Conservation (phyloP, 805 yeast species). For the Kodamaea hsintzibuensis region DNA sequence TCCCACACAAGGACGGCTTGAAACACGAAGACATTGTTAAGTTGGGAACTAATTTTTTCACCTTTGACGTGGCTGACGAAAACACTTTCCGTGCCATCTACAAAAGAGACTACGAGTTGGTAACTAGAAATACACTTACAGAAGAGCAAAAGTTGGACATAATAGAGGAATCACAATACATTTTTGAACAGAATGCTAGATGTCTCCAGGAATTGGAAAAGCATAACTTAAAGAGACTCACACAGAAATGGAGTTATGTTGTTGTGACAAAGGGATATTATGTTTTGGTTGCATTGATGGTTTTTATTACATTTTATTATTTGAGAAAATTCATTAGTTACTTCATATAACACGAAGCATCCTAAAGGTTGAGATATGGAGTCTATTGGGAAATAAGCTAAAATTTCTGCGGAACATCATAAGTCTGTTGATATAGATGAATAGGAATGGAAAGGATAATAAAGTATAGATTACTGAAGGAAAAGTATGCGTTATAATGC, state of each 20-base stretch:
- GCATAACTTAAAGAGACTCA: slow-evolving; percentile 60
- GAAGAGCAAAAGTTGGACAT: slow-evolving; percentile 72
- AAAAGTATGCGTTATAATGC: too few relatives aligned
- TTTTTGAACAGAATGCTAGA: slow-evolving; percentile 61
- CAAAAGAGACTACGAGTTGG: slow-evolving; percentile 75
- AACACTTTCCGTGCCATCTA: slow-evolving; percentile 62
- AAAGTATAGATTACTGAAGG: not conserved
- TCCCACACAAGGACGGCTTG: slow-evolving; percentile 71
- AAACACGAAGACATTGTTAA: slow-evolving; percentile 61
- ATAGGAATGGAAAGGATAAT: not conserved
- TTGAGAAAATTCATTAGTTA: slow-evolving; percentile 29
- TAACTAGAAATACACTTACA: slow-evolving; percentile 67
- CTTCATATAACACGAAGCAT: not conserved
- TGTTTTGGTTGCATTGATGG: slow-evolving; percentile 32
- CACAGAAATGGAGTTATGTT: slow-evolving; percentile 55
- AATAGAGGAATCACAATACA: slow-evolving; percentile 64
- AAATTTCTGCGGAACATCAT: too few relatives aligned
- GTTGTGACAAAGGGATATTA: slow-evolving; percentile 54
- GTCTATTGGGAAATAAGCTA: not conserved
- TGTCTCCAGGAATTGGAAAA: slow-evolving; percentile 68
- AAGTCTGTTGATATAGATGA: not conserved
- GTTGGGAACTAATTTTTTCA: slow-evolving; percentile 69
- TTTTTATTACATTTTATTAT: slow-evolving; percentile 33
- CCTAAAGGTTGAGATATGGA: slow-evolving; percentile 1
- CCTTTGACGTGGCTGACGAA: slow-evolving; percentile 68